phyloP scores from a whole-genome alignment of 495 filamentous ascomycete genomes.

The Gamarada debralockiae region DNA sequence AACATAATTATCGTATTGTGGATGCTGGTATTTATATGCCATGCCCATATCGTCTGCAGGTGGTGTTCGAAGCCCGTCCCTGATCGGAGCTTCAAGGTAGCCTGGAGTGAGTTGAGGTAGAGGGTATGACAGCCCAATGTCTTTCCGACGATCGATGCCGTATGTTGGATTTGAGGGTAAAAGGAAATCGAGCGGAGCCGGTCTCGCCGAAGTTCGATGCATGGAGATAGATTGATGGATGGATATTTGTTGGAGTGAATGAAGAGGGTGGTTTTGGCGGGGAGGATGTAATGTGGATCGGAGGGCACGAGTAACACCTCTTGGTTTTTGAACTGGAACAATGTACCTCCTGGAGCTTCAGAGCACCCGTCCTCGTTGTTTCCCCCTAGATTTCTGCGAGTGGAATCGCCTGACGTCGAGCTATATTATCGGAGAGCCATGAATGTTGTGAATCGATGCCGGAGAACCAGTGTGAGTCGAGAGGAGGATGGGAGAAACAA shows the following conservation, averaged over 20 bases:
- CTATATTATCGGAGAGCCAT: slow-evolving; percentile 20
- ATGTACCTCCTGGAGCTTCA: neutral
- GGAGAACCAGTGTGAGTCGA: slow-evolving; percentile 11
- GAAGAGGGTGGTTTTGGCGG: slow-evolving; percentile 1
- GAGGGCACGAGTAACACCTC: neutral
- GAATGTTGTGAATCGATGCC: slow-evolving; percentile 18
- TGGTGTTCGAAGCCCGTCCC: slow-evolving; percentile 44
- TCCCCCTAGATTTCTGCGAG: slow-evolving; percentile 15
- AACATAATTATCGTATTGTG: slow-evolving; percentile 33
- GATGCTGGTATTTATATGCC: slow-evolving; percentile 35
- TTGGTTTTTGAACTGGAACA: neutral
- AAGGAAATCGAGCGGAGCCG: slow-evolving; percentile 24
- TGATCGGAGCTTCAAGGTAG: slow-evolving; percentile 22
- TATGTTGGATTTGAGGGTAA: slow-evolving; percentile 12
- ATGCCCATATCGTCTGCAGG: slow-evolving; percentile 45
- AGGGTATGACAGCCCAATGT: slow-evolving; percentile 1
- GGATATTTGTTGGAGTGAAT: neutral
- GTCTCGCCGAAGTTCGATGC: slow-evolving; percentile 24
- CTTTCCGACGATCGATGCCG: slow-evolving; percentile 15
- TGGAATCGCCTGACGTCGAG: slow-evolving; percentile 37
- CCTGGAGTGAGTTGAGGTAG: slow-evolving; percentile 3
- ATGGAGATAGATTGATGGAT: slow-evolving; percentile 12
- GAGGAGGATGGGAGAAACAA: neutral
- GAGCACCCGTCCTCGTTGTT: neutral
- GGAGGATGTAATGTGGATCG: too few relatives aligned